These are phyloP conservation scores for Triticum turgidum DNA, from an alignment of 176 grass and related monocot genomes.

Conservation along the genomic window DNA sequence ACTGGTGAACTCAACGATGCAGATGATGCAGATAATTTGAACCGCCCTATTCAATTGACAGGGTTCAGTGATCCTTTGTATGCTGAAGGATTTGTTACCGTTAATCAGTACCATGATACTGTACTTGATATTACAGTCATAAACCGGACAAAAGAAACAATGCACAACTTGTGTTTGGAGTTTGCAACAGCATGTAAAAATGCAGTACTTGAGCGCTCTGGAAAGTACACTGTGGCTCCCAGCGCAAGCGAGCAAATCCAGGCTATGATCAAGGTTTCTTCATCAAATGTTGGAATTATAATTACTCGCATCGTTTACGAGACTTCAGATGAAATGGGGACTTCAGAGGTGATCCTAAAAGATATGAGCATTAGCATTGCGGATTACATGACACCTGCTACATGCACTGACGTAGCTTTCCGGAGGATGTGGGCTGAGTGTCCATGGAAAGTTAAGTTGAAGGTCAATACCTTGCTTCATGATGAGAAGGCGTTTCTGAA, in stretches of 20 bases:
- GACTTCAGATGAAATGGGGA: conserved; percentile 46
- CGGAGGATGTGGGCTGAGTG: conserved; percentile 45
- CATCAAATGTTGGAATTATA: conserved; percentile 51
- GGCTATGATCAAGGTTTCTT: conserved; percentile 56
- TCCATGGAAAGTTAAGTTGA: too few species aligned
- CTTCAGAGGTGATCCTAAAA: conserved; percentile 51
- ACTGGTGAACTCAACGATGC: neutral
- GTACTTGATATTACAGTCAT: conserved; percentile 53
- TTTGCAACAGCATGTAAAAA: too few species aligned
- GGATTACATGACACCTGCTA: conserved; percentile 54
- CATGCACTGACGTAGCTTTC: conserved; percentile 47
- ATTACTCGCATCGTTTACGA: conserved; percentile 55
- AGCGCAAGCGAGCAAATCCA: conserved; percentile 44
- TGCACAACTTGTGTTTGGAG: conserved; percentile 52
- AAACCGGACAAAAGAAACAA: conserved; percentile 47
- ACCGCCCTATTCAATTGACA: neutral
- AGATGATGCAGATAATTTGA: neutral
- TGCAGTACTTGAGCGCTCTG: too few species aligned
- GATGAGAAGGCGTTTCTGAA: too few species aligned
- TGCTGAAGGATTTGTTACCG: conserved; percentile 33
- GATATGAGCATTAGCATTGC: conserved; percentile 61
- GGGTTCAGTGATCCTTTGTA: conserved; percentile 5
- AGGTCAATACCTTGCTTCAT: too few species aligned
- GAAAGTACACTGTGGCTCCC: conserved; percentile 23
- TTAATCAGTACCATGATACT: conserved; percentile 37